Conservation (phyloP, 768 basidiomycete genomes). For the Boletus insuetus region DNA sequence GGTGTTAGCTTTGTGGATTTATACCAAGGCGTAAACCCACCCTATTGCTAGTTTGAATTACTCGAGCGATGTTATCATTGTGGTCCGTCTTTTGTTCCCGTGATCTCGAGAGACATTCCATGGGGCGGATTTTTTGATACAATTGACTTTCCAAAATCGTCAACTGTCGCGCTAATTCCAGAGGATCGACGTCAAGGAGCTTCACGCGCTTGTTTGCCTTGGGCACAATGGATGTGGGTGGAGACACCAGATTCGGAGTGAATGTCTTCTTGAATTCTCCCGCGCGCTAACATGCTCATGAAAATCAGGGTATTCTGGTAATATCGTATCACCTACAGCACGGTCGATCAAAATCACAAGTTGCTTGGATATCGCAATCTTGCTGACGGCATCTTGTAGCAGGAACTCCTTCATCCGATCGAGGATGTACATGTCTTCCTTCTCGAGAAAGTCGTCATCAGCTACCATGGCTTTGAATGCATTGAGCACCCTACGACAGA, state of each 20-base stretch:
- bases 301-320: slow-evolving; percentile 5
- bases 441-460: slow-evolving; percentile 80
- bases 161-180: slow-evolving; percentile 90
- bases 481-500: slow-evolving; percentile 65
- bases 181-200: slow-evolving; percentile 79
- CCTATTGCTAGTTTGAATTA: slow-evolving; percentile 86
- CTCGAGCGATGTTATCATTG: slow-evolving; percentile 79
- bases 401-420: slow-evolving; percentile 81
- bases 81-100: slow-evolving; percentile 72
- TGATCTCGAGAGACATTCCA: slow-evolving; percentile 86
- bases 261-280: slow-evolving; percentile 58
- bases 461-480: slow-evolving; percentile 87
- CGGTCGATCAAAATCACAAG: slow-evolving; percentile 74
- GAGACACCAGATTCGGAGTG: slow-evolving; percentile 51
- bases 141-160: slow-evolving; percentile 87
- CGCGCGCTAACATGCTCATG: slow-evolving; percentile 39
- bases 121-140: slow-evolving; percentile 84
- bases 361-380: slow-evolving; percentile 70
- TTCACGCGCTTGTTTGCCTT: slow-evolving; percentile 71
- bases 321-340: slow-evolving; percentile 51
- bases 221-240: slow-evolving; percentile 76
- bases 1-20: neutral
- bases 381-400: slow-evolving; percentile 58
- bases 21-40: slow-evolving; percentile 39
- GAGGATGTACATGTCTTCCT: slow-evolving; percentile 80